A percentile compares a stretch with the other conserved stretches of the same genome.
These are phyloP conservation scores for Venturia carpophila DNA, from an alignment of 2,329 filamentous ascomycete species.

Conservation along the genomic window DNA sequence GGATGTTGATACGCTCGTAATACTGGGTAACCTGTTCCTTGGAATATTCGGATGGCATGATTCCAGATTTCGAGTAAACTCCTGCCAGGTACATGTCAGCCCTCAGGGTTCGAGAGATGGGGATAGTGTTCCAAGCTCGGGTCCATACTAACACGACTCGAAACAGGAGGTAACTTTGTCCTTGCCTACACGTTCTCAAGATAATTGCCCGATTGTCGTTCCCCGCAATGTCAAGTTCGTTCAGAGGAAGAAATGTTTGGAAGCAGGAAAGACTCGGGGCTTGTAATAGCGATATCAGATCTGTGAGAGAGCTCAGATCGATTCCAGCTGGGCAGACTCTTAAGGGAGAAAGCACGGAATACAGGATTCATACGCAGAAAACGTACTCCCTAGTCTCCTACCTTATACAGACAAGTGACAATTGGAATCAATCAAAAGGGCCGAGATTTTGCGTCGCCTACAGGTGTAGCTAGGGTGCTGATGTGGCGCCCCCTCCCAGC, in stretches of 20 bases:
- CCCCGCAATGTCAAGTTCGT: too few relatives aligned
- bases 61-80: background rate
- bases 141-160: background rate
- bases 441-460: background rate
- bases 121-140: background rate
- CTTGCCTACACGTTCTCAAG: background rate
- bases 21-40: slow-evolving; percentile 29
- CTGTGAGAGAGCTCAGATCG: background rate
- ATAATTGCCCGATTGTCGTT: background rate
- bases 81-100: background rate
- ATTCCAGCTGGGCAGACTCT: background rate
- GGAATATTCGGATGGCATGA: slow-evolving; percentile 19
- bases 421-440: background rate
- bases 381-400: background rate
- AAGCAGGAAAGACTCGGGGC: background rate
- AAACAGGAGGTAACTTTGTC: background rate
- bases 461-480: background rate
- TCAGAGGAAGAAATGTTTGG: background rate
- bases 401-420: background rate
- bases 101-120: background rate
- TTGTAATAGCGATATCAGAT: background rate
- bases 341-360: background rate
- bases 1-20: slow-evolving; percentile 30
- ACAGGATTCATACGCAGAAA: background rate
- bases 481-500: background rate